phyloP scores from a whole-genome alignment of 73 alveolate genomes.

The Paramecium tetraurelia region DNA sequence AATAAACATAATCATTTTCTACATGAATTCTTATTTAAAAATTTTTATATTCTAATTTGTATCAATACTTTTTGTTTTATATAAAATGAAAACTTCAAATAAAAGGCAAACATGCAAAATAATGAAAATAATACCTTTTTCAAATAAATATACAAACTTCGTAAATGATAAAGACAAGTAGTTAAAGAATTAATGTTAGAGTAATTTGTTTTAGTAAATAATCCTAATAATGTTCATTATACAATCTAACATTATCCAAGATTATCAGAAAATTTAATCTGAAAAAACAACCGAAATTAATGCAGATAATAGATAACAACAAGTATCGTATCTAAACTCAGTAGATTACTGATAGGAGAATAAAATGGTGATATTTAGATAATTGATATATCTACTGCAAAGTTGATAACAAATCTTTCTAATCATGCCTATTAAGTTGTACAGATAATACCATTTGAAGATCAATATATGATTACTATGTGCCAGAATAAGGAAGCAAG shows the following conservation, averaged over 20 bases:
- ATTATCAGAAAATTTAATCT: background rate
- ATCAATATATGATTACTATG: background rate
- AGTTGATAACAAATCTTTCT: background rate
- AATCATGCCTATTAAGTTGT: background rate
- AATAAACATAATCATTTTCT: background rate
- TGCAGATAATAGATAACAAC: background rate
- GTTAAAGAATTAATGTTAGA: background rate
- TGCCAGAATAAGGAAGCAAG: background rate
- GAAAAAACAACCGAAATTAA: background rate
- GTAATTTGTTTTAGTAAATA: background rate
- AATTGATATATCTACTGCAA: background rate
- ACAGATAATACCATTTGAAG: background rate
- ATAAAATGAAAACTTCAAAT: background rate
- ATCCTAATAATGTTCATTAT: background rate
- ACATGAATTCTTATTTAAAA: no score
- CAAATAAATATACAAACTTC: background rate
- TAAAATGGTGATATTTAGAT: background rate
- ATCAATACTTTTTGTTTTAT: background rate
- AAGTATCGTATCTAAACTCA: background rate
- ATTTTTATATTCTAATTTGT: no score
- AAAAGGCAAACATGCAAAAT: background rate
- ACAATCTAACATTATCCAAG: background rate
- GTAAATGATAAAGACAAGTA: background rate
- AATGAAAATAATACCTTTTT: background rate
- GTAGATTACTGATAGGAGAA: background rate